Base-by-base conservation (phyloP, 2,329 filamentous ascomycete genomes). In the Aspergillus clavatus region DNA sequence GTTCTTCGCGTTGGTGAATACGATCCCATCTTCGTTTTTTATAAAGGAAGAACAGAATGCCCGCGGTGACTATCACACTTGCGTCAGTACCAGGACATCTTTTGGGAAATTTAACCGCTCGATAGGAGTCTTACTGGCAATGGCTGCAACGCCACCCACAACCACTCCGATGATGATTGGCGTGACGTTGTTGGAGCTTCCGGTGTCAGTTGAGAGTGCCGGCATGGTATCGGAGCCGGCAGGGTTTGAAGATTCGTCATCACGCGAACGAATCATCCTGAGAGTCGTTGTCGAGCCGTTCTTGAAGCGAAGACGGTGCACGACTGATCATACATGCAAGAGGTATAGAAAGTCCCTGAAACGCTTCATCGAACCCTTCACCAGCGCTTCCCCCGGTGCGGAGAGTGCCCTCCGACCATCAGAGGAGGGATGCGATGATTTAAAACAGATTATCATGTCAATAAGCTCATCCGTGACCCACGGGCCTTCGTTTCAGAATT, bases 141-240 rank as follows among this genome's bases (percentile, higher is more conserved):
- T 50, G 33, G 52, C 44, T 12, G 43, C 55, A 38, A 62, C 47
- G 7, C 54, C 53, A n/a, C 60, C 59, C 1, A 63, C 48, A 1
- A 64, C 60, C 2, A 60, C 57, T 4, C 60, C 61, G 35, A 64
- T 58, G 27, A 60, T 59, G 7, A 60, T 57, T 41, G 50, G 47
- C 7, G 46, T 35, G 16, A 35, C 31, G 12, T 42, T n/a, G 36
- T 36, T 22, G 37, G 36, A 11, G 40, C 19, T 24, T 24, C 31
- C 40, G 4, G 29, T 10, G 19, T 35, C 16, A 16, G 16, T 35
- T 35, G 31, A 19, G 10, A 16, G 11, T 16, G 16, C 11, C 31
- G 31, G 19, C 2, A 16, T 18, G 31, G 8, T 10, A 21, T 35
- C 31, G 31, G 31, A 21, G 18, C 18, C 31, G 18, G 19, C 16